Conservation (phyloP, 148 eudicot genomes). For the Suaeda aralocaspica region DNA sequence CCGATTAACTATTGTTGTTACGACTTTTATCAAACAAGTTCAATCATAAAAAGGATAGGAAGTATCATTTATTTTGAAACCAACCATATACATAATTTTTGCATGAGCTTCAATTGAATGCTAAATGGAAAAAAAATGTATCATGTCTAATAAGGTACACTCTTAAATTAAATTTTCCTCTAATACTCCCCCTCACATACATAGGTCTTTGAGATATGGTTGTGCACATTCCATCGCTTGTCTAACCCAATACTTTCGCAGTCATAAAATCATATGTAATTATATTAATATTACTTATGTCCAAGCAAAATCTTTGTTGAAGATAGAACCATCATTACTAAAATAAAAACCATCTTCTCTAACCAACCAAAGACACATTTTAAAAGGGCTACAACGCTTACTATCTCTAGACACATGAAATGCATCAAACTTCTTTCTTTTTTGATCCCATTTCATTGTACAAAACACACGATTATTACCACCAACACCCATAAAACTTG, state of each 20-base stretch:
- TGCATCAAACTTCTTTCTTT: conserved; percentile 42
- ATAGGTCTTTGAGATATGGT: no score
- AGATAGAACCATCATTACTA: conserved; percentile 42
- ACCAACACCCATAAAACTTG: conserved; percentile 21
- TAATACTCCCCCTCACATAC: no score
- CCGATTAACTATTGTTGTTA: no score
- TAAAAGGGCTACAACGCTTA: conserved; percentile 33
- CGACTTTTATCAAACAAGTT: no score
- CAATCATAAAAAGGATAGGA: no score
- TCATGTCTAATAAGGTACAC: no score
- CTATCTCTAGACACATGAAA: conserved; percentile 37
- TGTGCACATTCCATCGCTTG: no score
- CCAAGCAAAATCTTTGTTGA: conserved; percentile 56
- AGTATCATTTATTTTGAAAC: no score
- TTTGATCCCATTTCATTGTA: conserved; percentile 50
- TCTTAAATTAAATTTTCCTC: no score
- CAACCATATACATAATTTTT: no score
- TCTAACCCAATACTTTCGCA: not conserved
- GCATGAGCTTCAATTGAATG: no score
- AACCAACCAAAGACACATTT: conserved; percentile 56
- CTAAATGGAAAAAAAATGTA: no score
- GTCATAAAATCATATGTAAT: not conserved
- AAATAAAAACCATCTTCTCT: conserved; percentile 70
- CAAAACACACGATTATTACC: conserved; percentile 29
- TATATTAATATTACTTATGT: conserved; percentile 7